These are phyloP conservation scores for Lyophyllum decastes DNA, from an alignment of 768 basidiomycete species.

Conservation along the genomic window DNA sequence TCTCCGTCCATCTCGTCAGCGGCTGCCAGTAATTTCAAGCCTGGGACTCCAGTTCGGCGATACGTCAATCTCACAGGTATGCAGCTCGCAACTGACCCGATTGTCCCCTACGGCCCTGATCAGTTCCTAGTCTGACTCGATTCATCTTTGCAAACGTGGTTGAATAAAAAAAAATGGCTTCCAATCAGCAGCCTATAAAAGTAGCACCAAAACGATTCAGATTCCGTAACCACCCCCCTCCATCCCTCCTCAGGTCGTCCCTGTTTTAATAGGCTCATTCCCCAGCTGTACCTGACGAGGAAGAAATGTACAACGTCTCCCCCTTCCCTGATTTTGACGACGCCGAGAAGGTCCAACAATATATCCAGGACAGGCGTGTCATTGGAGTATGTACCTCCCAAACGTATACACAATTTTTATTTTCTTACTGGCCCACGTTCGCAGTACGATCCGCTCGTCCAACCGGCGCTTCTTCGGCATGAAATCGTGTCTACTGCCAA, in stretches of 20 bases:
- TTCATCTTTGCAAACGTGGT: constrained; percentile 13
- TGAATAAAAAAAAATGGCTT: constrained; percentile 9
- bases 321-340: constrained; percentile 69
- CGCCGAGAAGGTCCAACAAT: constrained; percentile 61
- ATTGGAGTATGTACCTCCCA: constrained; percentile 58
- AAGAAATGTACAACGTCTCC: constrained; percentile 55
- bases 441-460: constrained; percentile 95
- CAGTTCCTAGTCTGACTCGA: constrained; percentile 17
- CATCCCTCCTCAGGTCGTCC: constrained; percentile 20
- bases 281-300: constrained; percentile 39
- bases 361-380: constrained; percentile 82
- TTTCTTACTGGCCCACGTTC: constrained; percentile 13
- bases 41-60: constrained; percentile 7
- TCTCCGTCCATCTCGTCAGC: constrained; percentile 8
- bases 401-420: background rate
- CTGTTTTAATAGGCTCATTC: constrained; percentile 14
- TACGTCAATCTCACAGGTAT: constrained; percentile 2
- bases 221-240: constrained; percentile 33
- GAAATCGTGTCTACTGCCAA: constrained; percentile 71
- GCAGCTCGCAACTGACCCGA: background rate
- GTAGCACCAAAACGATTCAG: constrained; percentile 25
- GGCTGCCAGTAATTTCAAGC: background rate
- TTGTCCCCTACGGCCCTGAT: background rate
- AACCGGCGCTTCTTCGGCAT: constrained; percentile 87
- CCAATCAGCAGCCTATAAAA: constrained; percentile 23